Evolutionary conservation across 176 grass and related monocot species (phyloP).

Genomic region (Avena atlantica): DNA sequence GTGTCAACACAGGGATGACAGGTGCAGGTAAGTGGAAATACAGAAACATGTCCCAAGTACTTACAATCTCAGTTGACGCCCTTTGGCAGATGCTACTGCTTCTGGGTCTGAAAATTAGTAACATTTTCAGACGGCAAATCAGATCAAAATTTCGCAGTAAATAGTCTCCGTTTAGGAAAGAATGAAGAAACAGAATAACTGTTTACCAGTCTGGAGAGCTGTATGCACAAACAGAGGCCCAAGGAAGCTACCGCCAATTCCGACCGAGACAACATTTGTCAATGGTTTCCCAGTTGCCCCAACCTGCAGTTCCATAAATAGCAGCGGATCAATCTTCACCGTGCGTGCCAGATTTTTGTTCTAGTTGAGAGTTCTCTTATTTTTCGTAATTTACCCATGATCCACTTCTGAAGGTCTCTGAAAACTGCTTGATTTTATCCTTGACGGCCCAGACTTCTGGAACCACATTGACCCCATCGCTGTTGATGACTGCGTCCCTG

Average conservation of each 20-base stretch:
- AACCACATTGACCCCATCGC: constrained; percentile 77
- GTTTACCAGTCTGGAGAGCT: constrained; percentile 81
- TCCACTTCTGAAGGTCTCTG: constrained; percentile 82
- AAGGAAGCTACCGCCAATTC: constrained; percentile 97
- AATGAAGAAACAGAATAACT: background rate
- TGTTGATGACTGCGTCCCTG: constrained; percentile 73
- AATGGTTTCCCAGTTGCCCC: constrained; percentile 85
- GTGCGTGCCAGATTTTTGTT: background rate
- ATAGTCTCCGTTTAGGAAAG: background rate
- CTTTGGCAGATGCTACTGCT: constrained; percentile 83
- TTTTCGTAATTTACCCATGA: constrained; percentile 64
- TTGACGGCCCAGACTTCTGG: constrained; percentile 88
- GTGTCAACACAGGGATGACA: background rate
- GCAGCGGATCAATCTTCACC: background rate
- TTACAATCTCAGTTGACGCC: constrained; percentile 94
- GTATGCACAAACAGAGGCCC: constrained; percentile 94
- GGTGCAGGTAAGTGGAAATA: background rate
- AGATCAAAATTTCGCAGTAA: constrained; percentile 12
- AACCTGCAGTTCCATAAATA: constrained; percentile 59
- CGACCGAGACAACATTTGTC: constrained; percentile 85
- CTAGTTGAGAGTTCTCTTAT: background rate
- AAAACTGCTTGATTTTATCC: constrained; percentile 97
- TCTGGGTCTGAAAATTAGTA: constrained; percentile 68
- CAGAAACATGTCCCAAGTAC: constrained; percentile 17
- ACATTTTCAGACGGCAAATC: background rate